phyloP scores from a whole-genome alignment of 164 flowering plant genomes.

The Piper longum region DNA sequence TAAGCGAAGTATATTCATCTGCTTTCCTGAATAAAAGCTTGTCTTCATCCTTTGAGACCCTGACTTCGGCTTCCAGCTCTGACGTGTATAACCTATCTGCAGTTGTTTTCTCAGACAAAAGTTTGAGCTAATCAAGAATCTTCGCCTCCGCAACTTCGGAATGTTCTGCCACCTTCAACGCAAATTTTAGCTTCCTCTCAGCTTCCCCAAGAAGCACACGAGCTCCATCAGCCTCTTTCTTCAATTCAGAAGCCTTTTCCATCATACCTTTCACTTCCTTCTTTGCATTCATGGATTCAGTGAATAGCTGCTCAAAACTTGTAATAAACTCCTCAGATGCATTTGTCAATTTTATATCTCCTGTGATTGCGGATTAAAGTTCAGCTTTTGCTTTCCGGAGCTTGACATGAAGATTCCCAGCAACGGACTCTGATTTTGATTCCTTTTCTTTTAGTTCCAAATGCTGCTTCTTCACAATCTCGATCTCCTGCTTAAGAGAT shows the following conservation, averaged over 20 bases:
- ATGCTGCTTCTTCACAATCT: conserved; percentile 66
- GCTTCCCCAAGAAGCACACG: conserved; percentile 42
- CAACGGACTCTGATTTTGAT: conserved; percentile 62
- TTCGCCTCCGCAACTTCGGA: conserved; percentile 63
- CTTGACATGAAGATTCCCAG: conserved; percentile 59
- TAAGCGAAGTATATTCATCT: conserved; percentile 55
- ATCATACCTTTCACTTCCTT: conserved; percentile 54
- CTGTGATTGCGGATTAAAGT: conserved; percentile 52
- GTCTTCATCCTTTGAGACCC: conserved; percentile 65
- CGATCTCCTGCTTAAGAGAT: conserved; percentile 59
- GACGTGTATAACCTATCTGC: conserved; percentile 61
- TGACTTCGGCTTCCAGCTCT: conserved; percentile 52
- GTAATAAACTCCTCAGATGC: conserved; percentile 56
- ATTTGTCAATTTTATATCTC: conserved; percentile 40
- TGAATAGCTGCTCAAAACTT: conserved; percentile 43
- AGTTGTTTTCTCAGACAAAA: conserved; percentile 44
- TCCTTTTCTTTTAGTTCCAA: conserved; percentile 61
- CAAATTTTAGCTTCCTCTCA: conserved; percentile 42
- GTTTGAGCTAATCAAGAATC: conserved; percentile 52
- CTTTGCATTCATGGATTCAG: conserved; percentile 46
- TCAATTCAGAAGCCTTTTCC: conserved; percentile 46
- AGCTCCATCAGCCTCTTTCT: conserved; percentile 42
- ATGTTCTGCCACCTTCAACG: conserved; percentile 60
- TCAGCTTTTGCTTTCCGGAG: conserved; percentile 57
- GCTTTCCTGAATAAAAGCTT: conserved; percentile 59